Percentiles rank a stretch among this genome's conserved stretches.
Evolutionary conservation across 768 basidiomycete species (phyloP).

Genomic region (Leccinum disarticulatum): DNA sequence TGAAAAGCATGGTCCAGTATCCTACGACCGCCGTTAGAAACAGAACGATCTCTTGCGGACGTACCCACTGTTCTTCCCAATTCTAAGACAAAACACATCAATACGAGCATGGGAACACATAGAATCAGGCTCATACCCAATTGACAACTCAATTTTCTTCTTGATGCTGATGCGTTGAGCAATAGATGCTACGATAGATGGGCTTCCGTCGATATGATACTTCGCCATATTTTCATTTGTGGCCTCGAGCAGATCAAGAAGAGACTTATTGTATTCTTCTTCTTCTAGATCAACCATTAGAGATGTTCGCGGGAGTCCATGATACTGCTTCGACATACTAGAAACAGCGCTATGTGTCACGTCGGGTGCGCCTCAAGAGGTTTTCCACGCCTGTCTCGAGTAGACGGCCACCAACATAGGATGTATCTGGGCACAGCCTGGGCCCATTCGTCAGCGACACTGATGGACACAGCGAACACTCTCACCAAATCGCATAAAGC

Average conservation of each 20-base stretch:
- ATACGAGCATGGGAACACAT: no score
- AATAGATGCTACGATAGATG: no score
- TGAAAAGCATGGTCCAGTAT: no score
- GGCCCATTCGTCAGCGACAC: neutral
- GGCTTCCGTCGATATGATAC: no score
- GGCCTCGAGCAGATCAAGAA: neutral
- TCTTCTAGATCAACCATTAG: conserved; percentile 1
- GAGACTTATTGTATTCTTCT: conserved; percentile 5
- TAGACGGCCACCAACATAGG: conserved; percentile 13
- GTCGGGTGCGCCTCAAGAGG: conserved; percentile 5
- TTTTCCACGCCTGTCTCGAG: conserved; percentile 15
- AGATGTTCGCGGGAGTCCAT: no score
- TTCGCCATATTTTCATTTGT: neutral
- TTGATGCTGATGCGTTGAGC: no score
- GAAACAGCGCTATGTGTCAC: conserved; percentile 9
- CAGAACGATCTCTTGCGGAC: no score
- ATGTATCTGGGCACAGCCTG: conserved; percentile 20
- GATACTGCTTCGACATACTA: neutral
- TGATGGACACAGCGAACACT: neutral
- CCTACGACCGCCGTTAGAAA: no score
- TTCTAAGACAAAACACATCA: no score
- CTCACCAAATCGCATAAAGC: conserved; percentile 18
- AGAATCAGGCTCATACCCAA: no score
- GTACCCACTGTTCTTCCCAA: no score
- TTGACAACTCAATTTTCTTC: no score